A percentile compares a stretch with the other conserved stretches of the same genome.
Evolutionary conservation across 257 asterid genomes (phyloP).

Genomic region (Scutellaria baicalensis): DNA sequence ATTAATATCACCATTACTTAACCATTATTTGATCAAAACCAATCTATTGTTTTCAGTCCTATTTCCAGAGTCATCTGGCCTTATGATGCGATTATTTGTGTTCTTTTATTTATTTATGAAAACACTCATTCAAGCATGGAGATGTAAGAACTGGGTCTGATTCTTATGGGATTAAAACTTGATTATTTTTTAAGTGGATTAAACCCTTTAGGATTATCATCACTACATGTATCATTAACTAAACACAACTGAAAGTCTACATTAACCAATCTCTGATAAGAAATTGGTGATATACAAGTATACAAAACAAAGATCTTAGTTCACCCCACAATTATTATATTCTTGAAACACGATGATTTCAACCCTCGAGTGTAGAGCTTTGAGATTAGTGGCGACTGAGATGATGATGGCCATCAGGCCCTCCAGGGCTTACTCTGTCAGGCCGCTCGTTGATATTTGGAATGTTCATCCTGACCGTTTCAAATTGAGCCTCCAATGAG

Average conservation of each 20-base stretch:
- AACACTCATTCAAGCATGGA: too few relatives aligned
- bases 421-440: slow-evolving; percentile 48
- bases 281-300: background rate
- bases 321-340: too few relatives aligned
- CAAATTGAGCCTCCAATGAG: slow-evolving; percentile 32
- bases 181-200: too few relatives aligned
- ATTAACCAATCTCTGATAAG: background rate
- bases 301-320: too few relatives aligned
- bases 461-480: slow-evolving; percentile 8
- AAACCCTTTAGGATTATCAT: background rate
- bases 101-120: too few relatives aligned
- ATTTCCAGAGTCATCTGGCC: too few relatives aligned
- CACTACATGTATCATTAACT: background rate
- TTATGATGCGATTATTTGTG: too few relatives aligned
- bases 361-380: background rate
- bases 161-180: too few relatives aligned
- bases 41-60: too few relatives aligned
- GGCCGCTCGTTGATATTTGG: slow-evolving; percentile 25
- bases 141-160: too few relatives aligned
- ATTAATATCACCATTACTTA: background rate
- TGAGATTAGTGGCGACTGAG: slow-evolving; percentile 6
- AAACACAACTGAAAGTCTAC: background rate
- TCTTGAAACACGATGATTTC: background rate
- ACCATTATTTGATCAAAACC: background rate
- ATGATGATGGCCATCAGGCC: slow-evolving; percentile 85